Conservation (phyloP, 352 stramenopile genomes). For the Elongisporangium undulatum region DNA sequence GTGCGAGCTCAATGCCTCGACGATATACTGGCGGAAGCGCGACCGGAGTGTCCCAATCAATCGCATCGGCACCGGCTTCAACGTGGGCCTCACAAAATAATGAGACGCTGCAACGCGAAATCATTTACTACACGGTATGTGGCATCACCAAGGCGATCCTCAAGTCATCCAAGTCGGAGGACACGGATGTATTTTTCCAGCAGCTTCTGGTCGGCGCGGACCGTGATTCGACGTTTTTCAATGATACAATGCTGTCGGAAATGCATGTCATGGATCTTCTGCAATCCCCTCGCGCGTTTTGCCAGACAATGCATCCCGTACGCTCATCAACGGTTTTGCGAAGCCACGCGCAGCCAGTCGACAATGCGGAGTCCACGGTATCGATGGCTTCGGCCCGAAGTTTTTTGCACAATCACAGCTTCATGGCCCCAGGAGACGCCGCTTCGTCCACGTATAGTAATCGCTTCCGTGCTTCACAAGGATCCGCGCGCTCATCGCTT, state of each 20-base stretch:
- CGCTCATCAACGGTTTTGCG: conserved; percentile 4
- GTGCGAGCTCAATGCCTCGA: neutral
- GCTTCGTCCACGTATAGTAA: neutral
- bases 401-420: conserved; percentile 6
- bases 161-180: conserved; percentile 30
- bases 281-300: conserved; percentile 49
- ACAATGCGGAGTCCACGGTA: conserved; percentile 1
- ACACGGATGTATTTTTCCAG: conserved; percentile 19
- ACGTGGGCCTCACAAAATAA: conserved; percentile 60
- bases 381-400: conserved; percentile 1
- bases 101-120: conserved; percentile 72
- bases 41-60: neutral
- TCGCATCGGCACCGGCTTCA: conserved; percentile 16
- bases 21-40: neutral
- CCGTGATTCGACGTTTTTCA: conserved; percentile 37
- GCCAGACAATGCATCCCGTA: conserved; percentile 13
- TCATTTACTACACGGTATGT: conserved; percentile 83
- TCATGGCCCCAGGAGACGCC: conserved; percentile 3
- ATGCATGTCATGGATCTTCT: conserved; percentile 35
- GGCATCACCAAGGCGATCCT: conserved; percentile 75
- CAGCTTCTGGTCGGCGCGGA: conserved; percentile 58
- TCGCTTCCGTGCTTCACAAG: conserved; percentile 1
- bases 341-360: conserved; percentile 14
- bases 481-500: conserved; percentile 35
- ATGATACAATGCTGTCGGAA: conserved; percentile 40